Evolutionary conservation across 805 yeast genomes (phyloP), one percentile per base, ranked within the genome.

Genomic region (Priceomyces medius): DNA sequence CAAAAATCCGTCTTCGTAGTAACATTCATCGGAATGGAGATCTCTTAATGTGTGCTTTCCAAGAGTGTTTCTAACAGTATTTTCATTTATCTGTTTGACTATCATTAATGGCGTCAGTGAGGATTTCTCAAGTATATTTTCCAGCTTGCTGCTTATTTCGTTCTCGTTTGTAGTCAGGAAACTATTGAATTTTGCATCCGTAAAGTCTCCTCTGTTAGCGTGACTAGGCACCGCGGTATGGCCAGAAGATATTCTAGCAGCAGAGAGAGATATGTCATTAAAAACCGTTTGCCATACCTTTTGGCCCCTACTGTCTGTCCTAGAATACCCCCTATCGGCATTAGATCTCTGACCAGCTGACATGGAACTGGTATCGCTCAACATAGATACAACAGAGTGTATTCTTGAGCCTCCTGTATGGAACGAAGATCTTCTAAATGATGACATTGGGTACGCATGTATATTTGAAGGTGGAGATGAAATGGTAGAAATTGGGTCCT

Each of bases 181-280:
- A 14, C 38, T 36, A 31, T 34, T 43, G 18, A 49, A 28, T 40
- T 50, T 51, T 14, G 62, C 58, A 32, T 55, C 64, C 9, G 54
- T 55, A 38, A 62, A 59, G 44, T 62, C 68, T 38, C 53, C 53
- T 19, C 50, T 47, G 39, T 48, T 52, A 31, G 54, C 58, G 6
- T 48, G 44, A 10, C 56, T 47, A 4, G 61, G 44, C 5, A 44
- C 41, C 2, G 64, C 60, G 7, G 54, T 41, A 13, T 54, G 51
- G 3, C 71, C 71, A 8, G 65, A 61, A 2, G 72, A 64, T 2
- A 63, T 51, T 23, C 65, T 46, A 3, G 71, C 72, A 0, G 71
- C 71, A 9, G 63, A 50, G 38, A 64, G 50, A n/a, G 69, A 60
- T 20, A 59, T 56, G 18, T 61, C 68, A 45, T 63, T 64, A 26